phyloP scores from a whole-genome alignment of 331 rosid species.

The Malus hybrid region DNA sequence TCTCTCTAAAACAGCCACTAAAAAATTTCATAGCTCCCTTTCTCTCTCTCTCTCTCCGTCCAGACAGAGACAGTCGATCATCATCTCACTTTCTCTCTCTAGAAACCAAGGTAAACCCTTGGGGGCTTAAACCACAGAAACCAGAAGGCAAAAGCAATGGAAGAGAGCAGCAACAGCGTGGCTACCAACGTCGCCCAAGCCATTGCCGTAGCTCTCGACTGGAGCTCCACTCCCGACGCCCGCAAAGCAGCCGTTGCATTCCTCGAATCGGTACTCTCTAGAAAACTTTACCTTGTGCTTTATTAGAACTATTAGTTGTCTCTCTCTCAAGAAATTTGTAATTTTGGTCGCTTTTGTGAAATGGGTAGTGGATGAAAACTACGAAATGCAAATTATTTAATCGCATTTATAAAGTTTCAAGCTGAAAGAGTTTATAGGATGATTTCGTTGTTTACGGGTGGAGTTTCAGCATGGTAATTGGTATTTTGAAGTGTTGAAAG shows the following conservation, averaged over 20 bases:
- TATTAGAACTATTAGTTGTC: neutral
- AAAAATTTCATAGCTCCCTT: neutral
- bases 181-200: constrained; percentile 78
- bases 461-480: neutral
- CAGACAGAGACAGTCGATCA: neutral
- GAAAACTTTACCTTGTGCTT: neutral
- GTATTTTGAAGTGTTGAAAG: neutral
- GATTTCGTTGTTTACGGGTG: neutral
- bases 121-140: neutral
- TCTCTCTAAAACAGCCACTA: neutral
- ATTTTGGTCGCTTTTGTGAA: neutral
- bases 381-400: no score
- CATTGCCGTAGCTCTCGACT: constrained; percentile 72
- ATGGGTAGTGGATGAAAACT: neutral
- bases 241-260: constrained; percentile 68
- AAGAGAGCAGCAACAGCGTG: constrained; percentile 19
- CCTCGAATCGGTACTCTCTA: constrained; percentile 59
- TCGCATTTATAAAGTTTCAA: neutral
- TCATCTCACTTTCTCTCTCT: neutral
- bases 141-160: constrained; percentile 40
- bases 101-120: neutral
- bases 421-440: neutral
- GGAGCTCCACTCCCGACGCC: constrained; percentile 66
- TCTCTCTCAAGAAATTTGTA: neutral
- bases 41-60: neutral